phyloP scores from a whole-genome alignment of 1,284 basidiomycete genomes.

The Rhodotorula mucilaginosa region DNA sequence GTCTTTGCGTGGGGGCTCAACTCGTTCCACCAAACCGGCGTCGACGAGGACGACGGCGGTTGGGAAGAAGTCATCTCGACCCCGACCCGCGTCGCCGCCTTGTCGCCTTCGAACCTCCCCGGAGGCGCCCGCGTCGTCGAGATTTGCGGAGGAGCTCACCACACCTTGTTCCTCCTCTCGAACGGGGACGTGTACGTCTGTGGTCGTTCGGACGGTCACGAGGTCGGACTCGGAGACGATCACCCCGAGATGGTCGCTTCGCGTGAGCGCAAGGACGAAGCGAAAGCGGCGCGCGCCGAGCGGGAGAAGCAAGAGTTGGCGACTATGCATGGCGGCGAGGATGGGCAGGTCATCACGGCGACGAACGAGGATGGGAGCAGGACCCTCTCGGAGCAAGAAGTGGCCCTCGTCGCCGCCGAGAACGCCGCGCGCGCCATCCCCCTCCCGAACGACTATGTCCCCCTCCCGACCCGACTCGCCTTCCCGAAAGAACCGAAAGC shows the following conservation, averaged over 20 bases:
- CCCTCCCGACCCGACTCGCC: constrained; percentile 52
- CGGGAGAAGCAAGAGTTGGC: constrained; percentile 28
- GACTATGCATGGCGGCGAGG: constrained; percentile 54
- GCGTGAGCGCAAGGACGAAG: constrained; percentile 47
- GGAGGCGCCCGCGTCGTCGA: constrained; percentile 63
- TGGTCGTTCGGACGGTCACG: constrained; percentile 72
- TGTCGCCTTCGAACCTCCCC: constrained; percentile 65
- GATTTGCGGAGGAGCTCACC: constrained; percentile 71
- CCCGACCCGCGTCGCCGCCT: constrained; percentile 65
- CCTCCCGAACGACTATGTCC: constrained; percentile 33
- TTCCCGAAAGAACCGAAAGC: constrained; percentile 61
- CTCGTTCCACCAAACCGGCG: constrained; percentile 67
- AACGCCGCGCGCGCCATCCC: constrained; percentile 46
- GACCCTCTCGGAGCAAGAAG: constrained; percentile 14
- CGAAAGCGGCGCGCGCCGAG: constrained; percentile 44
- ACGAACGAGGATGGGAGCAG: constrained; percentile 10
- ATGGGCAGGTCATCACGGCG: constrained; percentile 48
- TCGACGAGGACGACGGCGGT: constrained; percentile 54
- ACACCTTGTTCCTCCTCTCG: constrained; percentile 79
- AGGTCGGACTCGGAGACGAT: constrained; percentile 70
- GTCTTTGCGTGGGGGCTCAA: constrained; percentile 93
- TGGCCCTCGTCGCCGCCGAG: constrained; percentile 34
- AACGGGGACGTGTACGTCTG: constrained; percentile 79
- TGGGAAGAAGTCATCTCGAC: constrained; percentile 60
- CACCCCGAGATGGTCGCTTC: constrained; percentile 55